Base-by-base conservation (phyloP, 371 early-diverging fungal genomes). In the Gilbertella persicaria region DNA sequence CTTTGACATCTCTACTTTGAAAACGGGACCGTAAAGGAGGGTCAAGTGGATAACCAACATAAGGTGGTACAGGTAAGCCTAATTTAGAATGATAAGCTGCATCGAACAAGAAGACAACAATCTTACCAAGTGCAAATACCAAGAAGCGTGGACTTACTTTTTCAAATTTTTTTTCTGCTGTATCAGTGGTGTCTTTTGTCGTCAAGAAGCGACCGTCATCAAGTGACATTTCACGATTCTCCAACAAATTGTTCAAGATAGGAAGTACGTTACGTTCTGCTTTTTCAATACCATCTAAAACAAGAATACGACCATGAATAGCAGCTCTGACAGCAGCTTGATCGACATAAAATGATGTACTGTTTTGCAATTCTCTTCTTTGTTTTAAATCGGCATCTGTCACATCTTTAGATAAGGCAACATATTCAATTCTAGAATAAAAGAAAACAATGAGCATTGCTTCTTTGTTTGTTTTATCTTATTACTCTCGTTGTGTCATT, bases 201-300 rank as follows among this genome's bases (percentile, higher is more conserved):
- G 89, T 86, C 41, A 93, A 73, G 66, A 89, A 90, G 3, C 90
- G 78, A 17, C 93, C 93, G 62, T 93, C 92, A 51, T 93, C 94
- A 30, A 93, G 69, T 23, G 84, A 69, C 92, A 93, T 92, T 73
- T 93, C 94, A 38, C 94, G 73, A 58, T 93, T 93, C 61, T 93
- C 94, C 38, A 93, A 62, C 50, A 93, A 64, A 61, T 93, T 93
- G 72, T 93, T 93, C 53, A 93, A 67, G 21, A 93, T 86, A 2
- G 94, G 94, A 39, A 93, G 68, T 1, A 93, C 91, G 54, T 93
- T 93, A 14, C 94, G 83, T 50, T 93, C 94, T 0, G 93, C 91
- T 58, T 90, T 90, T 64, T 90, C 89, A 46, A 91, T 84, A 21
- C 92, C 91, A 54, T 93, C 94, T 50, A 93, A 66, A 5, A 93